Evolutionary conservation across 2,329 filamentous ascomycete species (phyloP), one percentile per base, ranked within the genome.

Genomic region (Alternaria infectoria): DNA sequence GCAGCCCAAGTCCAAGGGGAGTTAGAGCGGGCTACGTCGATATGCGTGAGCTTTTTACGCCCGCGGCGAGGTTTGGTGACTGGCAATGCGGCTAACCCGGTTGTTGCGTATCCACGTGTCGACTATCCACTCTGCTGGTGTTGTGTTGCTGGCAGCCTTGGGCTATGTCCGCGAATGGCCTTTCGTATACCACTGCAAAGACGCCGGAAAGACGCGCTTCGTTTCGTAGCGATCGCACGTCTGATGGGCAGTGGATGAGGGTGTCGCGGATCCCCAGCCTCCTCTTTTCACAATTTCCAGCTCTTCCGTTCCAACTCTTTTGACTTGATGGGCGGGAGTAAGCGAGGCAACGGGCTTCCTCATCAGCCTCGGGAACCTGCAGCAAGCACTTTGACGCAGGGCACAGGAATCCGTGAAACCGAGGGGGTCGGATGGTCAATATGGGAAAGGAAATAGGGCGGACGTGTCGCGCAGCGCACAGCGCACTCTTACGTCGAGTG

Each of bases 1-100:
- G 67, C 67, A 72, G 56, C 62, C 68, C 66, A 67, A 69, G 59
- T 65, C 68, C 62, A 64, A 67, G 61, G 68, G 60, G 69, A 70
- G 62, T 44, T 67, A 49, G 65, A 67, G 57, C 61, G 68, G 62
- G 68, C 66, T 64, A 71, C 64, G 70, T 70, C 69, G 62, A 62
- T 59, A 62, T 69, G 68, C 49, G 56, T 57, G 50, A 65, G 68
- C 61, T 65, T 69, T 65, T 60, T 59, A 54, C 51, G 57, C 56
- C 61, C 46, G 64, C 59, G 68, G 54, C 59, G 65, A 58, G 44
- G 56, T 44, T 59, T 56, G 55, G 57, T 54, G 64, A 63, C 49
- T 59, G 63, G 45, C 61, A 62, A 49, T 47, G 55, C 66, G 62
- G 46, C 47, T 62, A 49, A 43, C 32, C 28, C 54, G 47, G 58